Percentiles rank a stretch among this genome's conserved stretches.
phyloP scores from a whole-genome alignment of 2,329 filamentous ascomycete genomes.

The Talaromyces albobiverticillius region DNA sequence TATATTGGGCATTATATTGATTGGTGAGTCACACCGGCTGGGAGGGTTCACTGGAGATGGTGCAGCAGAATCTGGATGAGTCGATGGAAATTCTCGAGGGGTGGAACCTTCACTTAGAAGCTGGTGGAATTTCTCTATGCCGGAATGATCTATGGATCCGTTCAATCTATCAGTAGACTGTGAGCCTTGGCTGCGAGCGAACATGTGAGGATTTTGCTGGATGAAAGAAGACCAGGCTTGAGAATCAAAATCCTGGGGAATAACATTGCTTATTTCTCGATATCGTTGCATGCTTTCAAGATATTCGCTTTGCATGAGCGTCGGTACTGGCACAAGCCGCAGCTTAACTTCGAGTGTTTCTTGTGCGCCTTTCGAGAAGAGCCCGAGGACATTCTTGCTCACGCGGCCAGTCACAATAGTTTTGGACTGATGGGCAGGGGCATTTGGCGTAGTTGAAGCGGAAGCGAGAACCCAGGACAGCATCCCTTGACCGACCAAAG shows the following conservation, averaged over 20 bases:
- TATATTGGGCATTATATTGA: conserved; percentile 22
- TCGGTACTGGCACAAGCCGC: conserved; percentile 75
- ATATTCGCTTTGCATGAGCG: conserved; percentile 59
- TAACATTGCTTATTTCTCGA: conserved; percentile 55
- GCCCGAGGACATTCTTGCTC: conserved; percentile 76
- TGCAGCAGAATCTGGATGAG: conserved; percentile 36
- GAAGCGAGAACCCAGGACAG: conserved; percentile 75
- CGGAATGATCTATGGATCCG: conserved; percentile 40
- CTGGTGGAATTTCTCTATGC: conserved; percentile 44
- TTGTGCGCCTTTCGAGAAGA: conserved; percentile 75
- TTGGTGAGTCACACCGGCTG: conserved; percentile 39
- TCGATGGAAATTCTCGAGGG: conserved; percentile 37
- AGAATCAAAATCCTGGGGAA: conserved; percentile 63
- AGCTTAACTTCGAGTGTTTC: conserved; percentile 93
- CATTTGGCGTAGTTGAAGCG: conserved; percentile 55
- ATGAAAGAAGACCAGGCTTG: conserved; percentile 77
- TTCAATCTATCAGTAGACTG: conserved; percentile 24
- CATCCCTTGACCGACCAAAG: conserved; percentile 93
- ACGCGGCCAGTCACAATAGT: conserved; percentile 80
- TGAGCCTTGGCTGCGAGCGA: conserved; percentile 23
- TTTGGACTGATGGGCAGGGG: conserved; percentile 60
- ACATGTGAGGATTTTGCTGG: conserved; percentile 61
- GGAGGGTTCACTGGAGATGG: conserved; percentile 32
- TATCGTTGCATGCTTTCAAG: conserved; percentile 60
- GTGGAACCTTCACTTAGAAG: conserved; percentile 44